These are phyloP conservation scores for Periconia sp. DNA, from an alignment of 2,329 filamentous ascomycete genomes.

Conservation along the genomic window DNA sequence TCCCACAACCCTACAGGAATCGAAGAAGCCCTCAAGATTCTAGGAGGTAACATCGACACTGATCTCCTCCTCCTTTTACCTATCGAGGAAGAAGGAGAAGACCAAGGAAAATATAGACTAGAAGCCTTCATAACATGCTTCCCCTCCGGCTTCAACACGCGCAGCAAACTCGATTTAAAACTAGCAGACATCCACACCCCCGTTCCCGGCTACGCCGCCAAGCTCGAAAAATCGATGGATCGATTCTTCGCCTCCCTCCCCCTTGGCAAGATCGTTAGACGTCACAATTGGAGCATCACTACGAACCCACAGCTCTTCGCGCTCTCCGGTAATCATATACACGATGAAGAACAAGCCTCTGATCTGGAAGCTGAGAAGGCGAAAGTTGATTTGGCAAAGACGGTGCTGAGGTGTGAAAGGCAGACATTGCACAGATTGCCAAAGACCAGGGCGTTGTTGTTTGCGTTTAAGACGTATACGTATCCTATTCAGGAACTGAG, in stretches of 20 bases:
- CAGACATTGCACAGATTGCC: conserved; percentile 68
- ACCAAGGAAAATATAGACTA: conserved; percentile 57
- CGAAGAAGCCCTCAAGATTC: conserved; percentile 51
- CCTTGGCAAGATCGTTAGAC: conserved; percentile 60
- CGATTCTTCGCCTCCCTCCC: conserved; percentile 63
- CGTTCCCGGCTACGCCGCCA: conserved; percentile 63
- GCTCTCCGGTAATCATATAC: conserved; percentile 52
- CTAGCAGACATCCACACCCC: conserved; percentile 64
- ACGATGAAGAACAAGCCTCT: conserved; percentile 33
- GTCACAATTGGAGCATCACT: conserved; percentile 61
- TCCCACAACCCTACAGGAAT: conserved; percentile 47
- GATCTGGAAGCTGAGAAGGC: conserved; percentile 32
- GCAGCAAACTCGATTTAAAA: conserved; percentile 59
- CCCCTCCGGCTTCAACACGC: conserved; percentile 64
- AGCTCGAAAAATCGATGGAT: conserved; percentile 66
- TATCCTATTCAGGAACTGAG: conserved; percentile 63
- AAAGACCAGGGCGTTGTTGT: conserved; percentile 60
- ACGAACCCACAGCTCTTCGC: conserved; percentile 50
- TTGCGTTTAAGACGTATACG: conserved; percentile 68
- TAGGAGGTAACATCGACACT: conserved; percentile 62
- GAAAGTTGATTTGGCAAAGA: conserved; percentile 51
- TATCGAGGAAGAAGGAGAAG: conserved; percentile 12
- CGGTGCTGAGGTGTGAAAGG: conserved; percentile 61
- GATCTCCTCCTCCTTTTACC: conserved; percentile 67
- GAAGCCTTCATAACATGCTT: conserved; percentile 63